phyloP scores from a whole-genome alignment of 2,329 filamentous ascomycete species.

The Aspergillus oerlinghausenensis region DNA sequence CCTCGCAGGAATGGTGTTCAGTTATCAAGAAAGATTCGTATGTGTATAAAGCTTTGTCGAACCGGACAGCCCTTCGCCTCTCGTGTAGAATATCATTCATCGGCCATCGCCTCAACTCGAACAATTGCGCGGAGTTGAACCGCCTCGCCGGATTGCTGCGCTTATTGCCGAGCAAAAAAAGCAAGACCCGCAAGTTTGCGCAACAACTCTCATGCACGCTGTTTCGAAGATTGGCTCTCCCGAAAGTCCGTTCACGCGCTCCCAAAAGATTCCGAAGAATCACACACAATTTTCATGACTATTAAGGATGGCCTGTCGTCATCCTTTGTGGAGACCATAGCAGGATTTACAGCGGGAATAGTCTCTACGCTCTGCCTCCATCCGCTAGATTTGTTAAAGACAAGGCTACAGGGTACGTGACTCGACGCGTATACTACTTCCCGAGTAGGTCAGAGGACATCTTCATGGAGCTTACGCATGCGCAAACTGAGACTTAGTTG shows the following conservation, averaged over 20 bases:
- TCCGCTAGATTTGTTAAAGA: conserved; percentile 94
- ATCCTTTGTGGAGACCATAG: conserved; percentile 78
- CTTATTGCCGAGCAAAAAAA: not conserved
- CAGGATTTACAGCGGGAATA: conserved; percentile 83
- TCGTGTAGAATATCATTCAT: not conserved
- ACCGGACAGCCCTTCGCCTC: not conserved
- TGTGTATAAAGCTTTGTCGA: not conserved
- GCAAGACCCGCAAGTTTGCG: not conserved
- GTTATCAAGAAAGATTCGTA: not conserved
- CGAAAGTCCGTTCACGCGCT: not conserved
- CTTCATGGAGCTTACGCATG: conserved; percentile 10
- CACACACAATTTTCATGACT: conserved; percentile 36
- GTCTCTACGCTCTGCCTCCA: conserved; percentile 83
- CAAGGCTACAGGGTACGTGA: conserved; percentile 75
- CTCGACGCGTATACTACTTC: not conserved
- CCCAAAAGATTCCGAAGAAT: conserved; percentile 1
- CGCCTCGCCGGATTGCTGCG: not conserved
- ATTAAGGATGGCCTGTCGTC: conserved; percentile 59
- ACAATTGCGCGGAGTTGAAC: not conserved
- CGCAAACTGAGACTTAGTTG: conserved; percentile 44
- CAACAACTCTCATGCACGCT: not conserved
- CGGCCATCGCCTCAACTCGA: not conserved
- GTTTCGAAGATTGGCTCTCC: not conserved
- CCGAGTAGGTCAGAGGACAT: not conserved
- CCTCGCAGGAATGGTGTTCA: not conserved